Percentiles rank a stretch among this genome's conserved stretches.
These are phyloP conservation scores for Aegilops tauschii DNA, from an alignment of 176 grass and related monocot species.

Conservation along the genomic window DNA sequence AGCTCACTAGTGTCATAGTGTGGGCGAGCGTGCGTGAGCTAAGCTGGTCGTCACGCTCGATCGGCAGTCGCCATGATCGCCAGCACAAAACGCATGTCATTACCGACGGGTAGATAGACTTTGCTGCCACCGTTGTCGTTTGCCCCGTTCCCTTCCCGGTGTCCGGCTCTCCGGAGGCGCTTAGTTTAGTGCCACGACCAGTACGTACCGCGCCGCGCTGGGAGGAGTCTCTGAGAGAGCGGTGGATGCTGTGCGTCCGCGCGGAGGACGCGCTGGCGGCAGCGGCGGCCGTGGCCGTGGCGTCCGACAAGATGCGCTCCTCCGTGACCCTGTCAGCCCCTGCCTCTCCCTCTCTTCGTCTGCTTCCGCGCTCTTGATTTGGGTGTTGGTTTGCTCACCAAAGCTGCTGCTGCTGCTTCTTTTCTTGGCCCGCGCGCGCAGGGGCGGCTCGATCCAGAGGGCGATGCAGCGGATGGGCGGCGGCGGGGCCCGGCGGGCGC, in stretches of 20 bases:
- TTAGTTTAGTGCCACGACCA: neutral
- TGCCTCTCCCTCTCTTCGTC: neutral
- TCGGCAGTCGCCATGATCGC: neutral
- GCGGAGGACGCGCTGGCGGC: constrained; percentile 61
- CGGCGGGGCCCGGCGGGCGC: constrained; percentile 29
- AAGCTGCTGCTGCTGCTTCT: neutral
- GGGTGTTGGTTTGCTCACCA: neutral
- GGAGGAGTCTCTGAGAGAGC: neutral
- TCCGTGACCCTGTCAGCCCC: constrained; percentile 54
- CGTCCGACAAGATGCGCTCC: constrained; percentile 54
- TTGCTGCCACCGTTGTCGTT: constrained; percentile 34
- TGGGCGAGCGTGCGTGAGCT: neutral
- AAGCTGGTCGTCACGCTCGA: neutral
- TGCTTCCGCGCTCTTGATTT: neutral
- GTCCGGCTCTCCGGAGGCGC: neutral
- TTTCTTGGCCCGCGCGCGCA: constrained; percentile 34
- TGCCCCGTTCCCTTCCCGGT: constrained; percentile 27
- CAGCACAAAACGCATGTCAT: neutral
- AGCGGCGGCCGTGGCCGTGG: constrained; percentile 53
- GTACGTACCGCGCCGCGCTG: neutral
- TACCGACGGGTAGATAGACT: neutral
- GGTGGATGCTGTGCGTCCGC: constrained; percentile 58
- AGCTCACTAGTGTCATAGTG: neutral
- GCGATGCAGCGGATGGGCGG: constrained; percentile 59
- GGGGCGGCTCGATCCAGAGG: constrained; percentile 71